Base-by-base conservation (phyloP, 2,329 filamentous ascomycete genomes). In the Colletotrichum orchidophilum region DNA sequence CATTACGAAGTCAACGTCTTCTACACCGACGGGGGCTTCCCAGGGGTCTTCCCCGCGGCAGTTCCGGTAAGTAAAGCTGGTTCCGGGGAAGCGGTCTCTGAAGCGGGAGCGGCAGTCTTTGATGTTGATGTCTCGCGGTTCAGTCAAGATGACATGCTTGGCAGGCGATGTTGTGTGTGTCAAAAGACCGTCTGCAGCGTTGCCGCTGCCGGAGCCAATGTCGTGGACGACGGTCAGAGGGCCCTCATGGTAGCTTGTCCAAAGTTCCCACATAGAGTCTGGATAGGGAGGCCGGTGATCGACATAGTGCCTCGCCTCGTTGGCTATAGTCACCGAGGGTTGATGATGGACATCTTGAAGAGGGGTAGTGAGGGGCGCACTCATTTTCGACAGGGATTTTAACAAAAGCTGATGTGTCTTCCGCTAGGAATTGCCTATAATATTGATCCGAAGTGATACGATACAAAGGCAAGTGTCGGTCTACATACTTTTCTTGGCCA, bases 221-320 rank as follows among this genome's bases (percentile, higher is more conserved):
- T 70, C 62, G 50, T 67, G 63, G 29, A 27, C 29, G n/a, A 35
- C 52, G 35, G 46, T n/a, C 11, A 62, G 57, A 31, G 67, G 57
- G 24, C 57, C 67, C 27, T 52, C 7, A 7, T 62, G 57, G n/a
- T 70, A 67, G 52, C 13, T 55, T 13, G 35, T 66, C 55, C 67
- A 70, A 15, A 66, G 55, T 2, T 66, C 31, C 62, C 63, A 66
- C 62, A 66, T 70, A 18, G 67, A 70, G 26, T 55, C 55, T 29
- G 62, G 67, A 21, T 70, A 70, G 5, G 62, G 49, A 9, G 67
- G 67, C 26, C 63, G 55, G 55, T 66, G 67, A 39, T 35, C 63
- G 50, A 70, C 39, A 21, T 66, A 70, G 63, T 66, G 67, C 6
- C 33, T 70, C 13, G 55, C 63, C 49, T 66, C 63, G 9, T 66